Conservation (phyloP, 2,329 filamentous ascomycete species). For the Neofusicoccum sp. region DNA sequence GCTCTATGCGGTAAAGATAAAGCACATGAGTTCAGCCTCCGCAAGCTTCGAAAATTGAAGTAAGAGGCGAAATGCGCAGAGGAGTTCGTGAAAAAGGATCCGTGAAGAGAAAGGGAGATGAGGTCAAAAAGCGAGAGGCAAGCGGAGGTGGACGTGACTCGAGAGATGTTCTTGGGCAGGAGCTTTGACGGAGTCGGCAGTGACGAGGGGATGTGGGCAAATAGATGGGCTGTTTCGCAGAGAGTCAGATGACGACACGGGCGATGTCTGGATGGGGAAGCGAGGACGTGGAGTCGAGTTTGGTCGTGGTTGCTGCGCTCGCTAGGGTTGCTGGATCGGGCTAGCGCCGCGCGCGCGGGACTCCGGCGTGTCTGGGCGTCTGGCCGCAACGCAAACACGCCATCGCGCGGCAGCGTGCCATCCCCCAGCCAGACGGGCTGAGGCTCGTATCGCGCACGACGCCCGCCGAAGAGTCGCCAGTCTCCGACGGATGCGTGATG, state of each 20-base stretch:
- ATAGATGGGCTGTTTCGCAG: not conserved
- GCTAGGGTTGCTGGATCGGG: not conserved
- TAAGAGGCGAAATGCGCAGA: too few relatives aligned
- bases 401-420: not conserved
- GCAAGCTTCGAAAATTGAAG: too few relatives aligned
- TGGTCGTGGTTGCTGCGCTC: not conserved
- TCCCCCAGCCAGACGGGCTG: not conserved
- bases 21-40: too few relatives aligned
- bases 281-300: not conserved
- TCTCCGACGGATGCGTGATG: not conserved
- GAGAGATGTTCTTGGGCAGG: too few relatives aligned
- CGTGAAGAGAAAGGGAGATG: too few relatives aligned
- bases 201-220: not conserved
- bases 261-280: not conserved
- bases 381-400: conserved; percentile 13
- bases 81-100: too few relatives aligned
- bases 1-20: too few relatives aligned
- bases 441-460: not conserved
- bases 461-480: conserved; percentile 1
- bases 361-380: not conserved
- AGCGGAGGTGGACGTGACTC: too few relatives aligned
- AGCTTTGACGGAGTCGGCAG: too few relatives aligned
- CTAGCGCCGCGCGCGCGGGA: not conserved
- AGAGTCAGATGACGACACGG: not conserved
- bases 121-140: too few relatives aligned